phyloP scores from a whole-genome alignment of 192 early-diverging fungal genomes.

The Backusella sp. region DNA sequence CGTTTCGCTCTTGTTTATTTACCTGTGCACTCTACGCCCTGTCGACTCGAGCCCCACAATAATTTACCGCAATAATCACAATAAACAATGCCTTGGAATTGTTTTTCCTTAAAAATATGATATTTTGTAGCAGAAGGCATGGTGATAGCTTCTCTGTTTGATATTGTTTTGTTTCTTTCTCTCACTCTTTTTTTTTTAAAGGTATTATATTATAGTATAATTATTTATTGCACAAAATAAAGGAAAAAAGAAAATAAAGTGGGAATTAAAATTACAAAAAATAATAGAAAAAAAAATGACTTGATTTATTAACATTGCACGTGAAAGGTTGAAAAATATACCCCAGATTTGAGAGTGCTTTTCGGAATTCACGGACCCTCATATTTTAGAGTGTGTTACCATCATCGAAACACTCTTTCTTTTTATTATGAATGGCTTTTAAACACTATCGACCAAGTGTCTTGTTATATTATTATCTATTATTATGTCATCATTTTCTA shows the following conservation, averaged over 20 bases:
- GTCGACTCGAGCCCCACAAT: conserved; percentile 31
- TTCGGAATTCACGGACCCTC: not conserved
- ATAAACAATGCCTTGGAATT: conserved; percentile 26
- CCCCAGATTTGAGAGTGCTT: not conserved
- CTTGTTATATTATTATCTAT: not conserved
- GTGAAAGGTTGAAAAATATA: not conserved
- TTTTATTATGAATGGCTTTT: no score
- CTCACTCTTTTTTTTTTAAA: no score
- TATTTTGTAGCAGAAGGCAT: conserved; percentile 21
- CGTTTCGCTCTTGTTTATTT: not conserved
- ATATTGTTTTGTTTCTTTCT: not conserved
- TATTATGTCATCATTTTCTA: not conserved
- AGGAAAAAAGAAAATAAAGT: not conserved
- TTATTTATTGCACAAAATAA: no score
- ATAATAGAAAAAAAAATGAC: not conserved
- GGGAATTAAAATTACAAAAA: conserved; percentile 5
- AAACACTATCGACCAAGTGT: no score
- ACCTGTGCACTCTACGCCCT: conserved; percentile 33
- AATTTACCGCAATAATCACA: conserved; percentile 33
- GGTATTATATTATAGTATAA: no score
- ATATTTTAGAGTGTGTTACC: not conserved
- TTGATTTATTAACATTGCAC: not conserved
- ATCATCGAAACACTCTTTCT: not conserved
- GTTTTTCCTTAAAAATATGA: conserved; percentile 19
- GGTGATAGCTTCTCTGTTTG: not conserved